These are phyloP conservation scores for Adansonia grandidieri DNA, from an alignment of 441 rosid genomes.

Conservation along the genomic window DNA sequence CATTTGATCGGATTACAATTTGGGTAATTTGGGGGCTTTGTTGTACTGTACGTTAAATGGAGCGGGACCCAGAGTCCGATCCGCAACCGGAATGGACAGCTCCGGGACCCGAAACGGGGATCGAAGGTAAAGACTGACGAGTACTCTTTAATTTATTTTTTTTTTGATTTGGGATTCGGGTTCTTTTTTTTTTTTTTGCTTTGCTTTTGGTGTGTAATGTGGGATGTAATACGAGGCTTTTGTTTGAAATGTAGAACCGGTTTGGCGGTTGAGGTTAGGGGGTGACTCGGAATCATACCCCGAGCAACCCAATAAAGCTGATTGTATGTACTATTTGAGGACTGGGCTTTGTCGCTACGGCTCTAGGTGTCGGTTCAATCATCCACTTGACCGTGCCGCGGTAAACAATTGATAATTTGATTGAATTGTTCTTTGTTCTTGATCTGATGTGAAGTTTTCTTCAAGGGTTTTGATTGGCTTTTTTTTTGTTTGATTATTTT, in stretches of 20 bases:
- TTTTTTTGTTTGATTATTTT: too few relatives aligned
- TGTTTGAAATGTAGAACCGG: slow-evolving; percentile 57
- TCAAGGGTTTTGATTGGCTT: slow-evolving; percentile 25
- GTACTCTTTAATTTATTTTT: not conserved
- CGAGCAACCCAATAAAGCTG: slow-evolving; percentile 69
- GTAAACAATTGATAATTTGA: slow-evolving; percentile 43
- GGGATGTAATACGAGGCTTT: slow-evolving; percentile 34
- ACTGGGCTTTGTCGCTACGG: slow-evolving; percentile 86
- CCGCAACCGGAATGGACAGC: slow-evolving; percentile 71
- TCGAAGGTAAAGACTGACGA: slow-evolving; percentile 51
- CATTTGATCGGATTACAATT: slow-evolving; percentile 50
- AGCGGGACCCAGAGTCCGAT: slow-evolving; percentile 78
- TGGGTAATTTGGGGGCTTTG: slow-evolving; percentile 26
- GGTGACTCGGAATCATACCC: slow-evolving; percentile 66
- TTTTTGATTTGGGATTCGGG: slow-evolving; percentile 16
- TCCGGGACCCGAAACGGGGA: slow-evolving; percentile 63
- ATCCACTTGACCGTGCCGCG: slow-evolving; percentile 75
- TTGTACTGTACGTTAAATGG: slow-evolving; percentile 48
- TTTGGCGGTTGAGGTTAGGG: slow-evolving; percentile 65
- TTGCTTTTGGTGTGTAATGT: slow-evolving; percentile 18
- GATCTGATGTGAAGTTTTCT: slow-evolving; percentile 10
- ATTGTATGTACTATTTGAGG: slow-evolving; percentile 74
- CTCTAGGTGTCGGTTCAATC: slow-evolving; percentile 88
- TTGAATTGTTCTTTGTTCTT: slow-evolving; percentile 24
- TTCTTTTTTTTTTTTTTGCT: not conserved